These are phyloP conservation scores for Codiaeum variegatum DNA, from an alignment of 441 rosid genomes.

Conservation along the genomic window DNA sequence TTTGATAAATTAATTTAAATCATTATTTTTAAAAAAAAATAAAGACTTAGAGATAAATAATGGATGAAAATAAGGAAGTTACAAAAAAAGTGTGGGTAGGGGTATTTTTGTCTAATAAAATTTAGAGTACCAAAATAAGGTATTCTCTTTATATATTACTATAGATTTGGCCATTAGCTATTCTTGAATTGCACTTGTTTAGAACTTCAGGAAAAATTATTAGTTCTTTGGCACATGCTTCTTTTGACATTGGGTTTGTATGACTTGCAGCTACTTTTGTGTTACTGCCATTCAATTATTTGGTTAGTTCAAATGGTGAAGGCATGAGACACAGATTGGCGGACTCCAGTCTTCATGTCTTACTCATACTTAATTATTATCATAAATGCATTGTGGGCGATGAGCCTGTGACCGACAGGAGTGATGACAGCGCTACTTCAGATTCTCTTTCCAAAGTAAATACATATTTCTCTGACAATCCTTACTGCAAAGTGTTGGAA, in stretches of 20 bases:
- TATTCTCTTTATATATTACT: too few species aligned
- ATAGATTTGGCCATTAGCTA: not conserved
- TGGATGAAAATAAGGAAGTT: too few species aligned
- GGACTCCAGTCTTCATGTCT: slow-evolving; percentile 73
- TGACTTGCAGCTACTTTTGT: slow-evolving; percentile 80
- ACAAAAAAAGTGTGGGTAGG: too few species aligned
- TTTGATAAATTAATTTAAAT: too few species aligned
- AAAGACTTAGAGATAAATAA: too few species aligned
- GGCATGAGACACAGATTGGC: slow-evolving; percentile 65
- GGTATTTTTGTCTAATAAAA: too few species aligned
- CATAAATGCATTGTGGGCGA: slow-evolving; percentile 59
- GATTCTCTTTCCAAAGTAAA: slow-evolving; percentile 58
- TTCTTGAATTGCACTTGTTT: not conserved
- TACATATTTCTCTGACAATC: slow-evolving; percentile 61
- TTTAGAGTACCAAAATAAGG: too few species aligned
- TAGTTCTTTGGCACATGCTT: not conserved
- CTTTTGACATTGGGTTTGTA: slow-evolving; percentile 23
- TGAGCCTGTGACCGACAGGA: slow-evolving; percentile 54
- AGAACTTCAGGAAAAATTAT: not conserved
- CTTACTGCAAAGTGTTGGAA: slow-evolving; percentile 82
- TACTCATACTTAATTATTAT: slow-evolving; percentile 87
- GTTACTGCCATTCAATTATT: slow-evolving; percentile 78
- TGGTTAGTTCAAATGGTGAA: slow-evolving; percentile 64
- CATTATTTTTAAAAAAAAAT: too few species aligned
- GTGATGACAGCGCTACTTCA: slow-evolving; percentile 55